A percentile compares a stretch with the other conserved stretches of the same genome.
These are phyloP conservation scores for Lactifluus volemus DNA, from an alignment of 768 basidiomycete genomes.

Conservation along the genomic window DNA sequence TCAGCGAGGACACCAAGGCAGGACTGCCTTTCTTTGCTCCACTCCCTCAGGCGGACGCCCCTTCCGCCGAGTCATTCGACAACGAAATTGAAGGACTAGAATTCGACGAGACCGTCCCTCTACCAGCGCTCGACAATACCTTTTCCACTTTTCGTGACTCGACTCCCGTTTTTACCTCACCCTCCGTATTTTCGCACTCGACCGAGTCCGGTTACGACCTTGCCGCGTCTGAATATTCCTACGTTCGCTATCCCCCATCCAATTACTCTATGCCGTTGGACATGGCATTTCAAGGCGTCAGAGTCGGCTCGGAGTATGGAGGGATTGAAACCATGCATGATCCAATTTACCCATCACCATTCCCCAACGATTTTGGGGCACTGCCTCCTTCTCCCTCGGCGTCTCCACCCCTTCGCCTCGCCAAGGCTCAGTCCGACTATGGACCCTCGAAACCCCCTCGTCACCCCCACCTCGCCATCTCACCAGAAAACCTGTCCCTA, in stretches of 20 bases:
- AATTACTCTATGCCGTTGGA: slow-evolving; percentile 35
- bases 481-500: slow-evolving; percentile 33
- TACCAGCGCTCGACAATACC: slow-evolving; percentile 44
- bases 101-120: slow-evolving; percentile 49
- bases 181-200: slow-evolving; percentile 70
- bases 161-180: slow-evolving; percentile 58
- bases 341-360: slow-evolving; percentile 15
- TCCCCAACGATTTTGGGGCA: slow-evolving; percentile 15
- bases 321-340: slow-evolving; percentile 18
- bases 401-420: slow-evolving; percentile 18
- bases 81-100: slow-evolving; percentile 64
- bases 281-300: slow-evolving; percentile 63
- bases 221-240: slow-evolving; percentile 39
- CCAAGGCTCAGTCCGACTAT: slow-evolving; percentile 15
- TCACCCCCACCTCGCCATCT: slow-evolving; percentile 24
- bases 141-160: slow-evolving; percentile 57
- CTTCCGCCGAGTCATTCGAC: slow-evolving; percentile 77
- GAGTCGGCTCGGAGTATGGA: slow-evolving; percentile 50
- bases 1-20: neutral
- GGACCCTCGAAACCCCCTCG: slow-evolving; percentile 14
- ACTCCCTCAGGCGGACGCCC: slow-evolving; percentile 56
- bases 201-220: slow-evolving; percentile 68
- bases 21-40: slow-evolving; percentile 14
- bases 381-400: slow-evolving; percentile 11
- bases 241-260: slow-evolving; percentile 48